These are phyloP conservation scores for Dalbergia oliveri DNA, from an alignment of 306 rosid species.

Conservation along the genomic window DNA sequence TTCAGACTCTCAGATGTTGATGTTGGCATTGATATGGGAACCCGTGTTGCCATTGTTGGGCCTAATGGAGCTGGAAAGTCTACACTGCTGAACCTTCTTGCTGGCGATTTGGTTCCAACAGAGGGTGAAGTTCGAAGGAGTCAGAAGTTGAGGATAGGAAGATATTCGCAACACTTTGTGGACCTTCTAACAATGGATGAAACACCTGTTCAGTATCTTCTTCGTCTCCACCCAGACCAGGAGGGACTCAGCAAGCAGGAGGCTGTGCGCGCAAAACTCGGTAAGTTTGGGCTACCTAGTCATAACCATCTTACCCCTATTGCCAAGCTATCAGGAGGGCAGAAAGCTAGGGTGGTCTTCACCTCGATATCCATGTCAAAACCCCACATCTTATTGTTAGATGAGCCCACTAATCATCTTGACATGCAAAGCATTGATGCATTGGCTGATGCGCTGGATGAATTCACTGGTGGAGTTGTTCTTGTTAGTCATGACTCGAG, in stretches of 20 bases:
- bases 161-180: constrained; percentile 74
- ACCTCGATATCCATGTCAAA: constrained; percentile 86
- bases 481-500: constrained; percentile 85
- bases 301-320: constrained; percentile 82
- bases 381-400: constrained; percentile 82
- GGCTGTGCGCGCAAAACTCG: constrained; percentile 71
- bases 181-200: constrained; percentile 80
- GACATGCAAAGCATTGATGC: constrained; percentile 92
- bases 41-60: constrained; percentile 75
- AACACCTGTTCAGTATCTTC: constrained; percentile 71
- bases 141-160: constrained; percentile 77
- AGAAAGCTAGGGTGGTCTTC: constrained; percentile 77
- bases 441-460: constrained; percentile 74
- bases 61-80: constrained; percentile 81
- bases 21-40: constrained; percentile 74
- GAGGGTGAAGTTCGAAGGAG: constrained; percentile 80
- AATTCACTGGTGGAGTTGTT: constrained; percentile 79
- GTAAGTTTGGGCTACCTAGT: constrained; percentile 79
- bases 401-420: constrained; percentile 84
- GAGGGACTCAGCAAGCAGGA: constrained; percentile 86
- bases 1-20: constrained; percentile 67
- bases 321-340: constrained; percentile 77
- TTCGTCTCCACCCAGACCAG: constrained; percentile 76
- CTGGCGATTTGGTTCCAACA: constrained; percentile 70
- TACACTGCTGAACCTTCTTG: constrained; percentile 68